These are phyloP conservation scores for Voacanga thouarsii DNA, from an alignment of 257 asterid species.

Conservation along the genomic window DNA sequence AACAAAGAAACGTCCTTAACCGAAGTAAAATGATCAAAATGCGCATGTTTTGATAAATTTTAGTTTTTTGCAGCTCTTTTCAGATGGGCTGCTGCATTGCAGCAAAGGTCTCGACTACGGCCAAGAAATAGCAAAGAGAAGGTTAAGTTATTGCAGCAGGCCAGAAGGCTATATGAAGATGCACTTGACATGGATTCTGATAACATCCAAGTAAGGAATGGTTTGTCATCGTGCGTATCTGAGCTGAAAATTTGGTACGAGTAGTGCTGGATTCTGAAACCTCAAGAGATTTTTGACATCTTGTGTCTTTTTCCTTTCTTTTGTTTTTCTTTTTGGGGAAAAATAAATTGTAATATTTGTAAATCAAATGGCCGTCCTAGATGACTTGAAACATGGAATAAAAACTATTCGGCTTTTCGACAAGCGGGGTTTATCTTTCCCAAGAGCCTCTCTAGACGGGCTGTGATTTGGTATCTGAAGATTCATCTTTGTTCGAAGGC, in stretches of 20 bases:
- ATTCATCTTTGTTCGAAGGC: too few species aligned
- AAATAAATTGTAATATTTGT: neutral
- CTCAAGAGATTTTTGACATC: too few species aligned
- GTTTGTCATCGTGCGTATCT: constrained; percentile 65
- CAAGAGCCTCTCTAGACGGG: too few species aligned
- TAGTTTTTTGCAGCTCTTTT: constrained; percentile 65
- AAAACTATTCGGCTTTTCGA: too few species aligned
- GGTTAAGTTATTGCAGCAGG: constrained; percentile 83
- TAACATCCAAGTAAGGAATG: constrained; percentile 53
- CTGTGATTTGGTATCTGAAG: too few species aligned
- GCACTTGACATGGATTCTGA: constrained; percentile 76
- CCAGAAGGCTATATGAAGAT: constrained; percentile 74
- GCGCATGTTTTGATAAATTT: neutral
- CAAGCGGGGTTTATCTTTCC: too few species aligned
- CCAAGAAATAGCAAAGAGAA: constrained; percentile 72
- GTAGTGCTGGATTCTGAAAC: constrained; percentile 13
- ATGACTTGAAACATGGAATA: too few species aligned
- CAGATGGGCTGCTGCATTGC: constrained; percentile 87
- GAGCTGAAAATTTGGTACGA: constrained; percentile 65
- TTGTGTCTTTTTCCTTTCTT: neutral
- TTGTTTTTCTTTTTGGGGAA: neutral
- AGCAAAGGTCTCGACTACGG: constrained; percentile 75
- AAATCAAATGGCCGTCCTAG: neutral
- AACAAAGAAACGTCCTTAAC: too few species aligned
- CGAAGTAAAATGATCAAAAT: neutral